Evolutionary conservation across 2,329 filamentous ascomycete species (phyloP).

Genomic region (Didymellaceae sp.): DNA sequence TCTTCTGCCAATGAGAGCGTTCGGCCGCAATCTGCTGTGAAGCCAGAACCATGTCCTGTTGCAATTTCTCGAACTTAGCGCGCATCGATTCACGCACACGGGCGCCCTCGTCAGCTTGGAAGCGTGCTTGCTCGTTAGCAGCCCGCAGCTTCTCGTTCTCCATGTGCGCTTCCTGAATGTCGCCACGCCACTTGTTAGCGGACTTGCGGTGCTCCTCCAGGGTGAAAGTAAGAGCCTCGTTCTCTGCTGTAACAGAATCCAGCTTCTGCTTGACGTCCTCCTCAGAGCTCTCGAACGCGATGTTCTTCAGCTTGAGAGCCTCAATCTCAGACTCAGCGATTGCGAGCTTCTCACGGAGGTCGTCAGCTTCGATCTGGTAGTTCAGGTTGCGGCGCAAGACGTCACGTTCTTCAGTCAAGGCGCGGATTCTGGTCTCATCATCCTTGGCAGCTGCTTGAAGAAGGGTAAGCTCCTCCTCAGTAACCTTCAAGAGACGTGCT

Average conservation of each 20-base stretch:
- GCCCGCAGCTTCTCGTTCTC: conserved; percentile 73
- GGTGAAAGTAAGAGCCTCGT: conserved; percentile 65
- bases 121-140: conserved; percentile 74
- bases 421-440: conserved; percentile 51
- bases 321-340: conserved; percentile 65
- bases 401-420: conserved; percentile 53
- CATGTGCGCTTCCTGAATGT: conserved; percentile 60
- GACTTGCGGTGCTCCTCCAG: conserved; percentile 69
- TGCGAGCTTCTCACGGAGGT: conserved; percentile 58
- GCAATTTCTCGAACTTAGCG: conserved; percentile 80
- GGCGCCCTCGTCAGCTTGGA: conserved; percentile 85
- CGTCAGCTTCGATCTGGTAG: conserved; percentile 49
- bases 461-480: conserved; percentile 57
- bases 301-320: conserved; percentile 56
- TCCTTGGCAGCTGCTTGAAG: conserved; percentile 53
- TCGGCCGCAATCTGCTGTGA: conserved; percentile 82
- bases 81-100: conserved; percentile 84
- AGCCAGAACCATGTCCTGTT: conserved; percentile 83
- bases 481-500: conserved; percentile 54
- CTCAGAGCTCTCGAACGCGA: conserved; percentile 40
- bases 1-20: conserved; percentile 77
- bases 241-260: conserved; percentile 63
- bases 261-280: conserved; percentile 60
- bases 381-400: conserved; percentile 49
- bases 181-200: conserved; percentile 64